These are phyloP conservation scores for Boletus insuetus DNA, from an alignment of 768 basidiomycete species.

Conservation along the genomic window DNA sequence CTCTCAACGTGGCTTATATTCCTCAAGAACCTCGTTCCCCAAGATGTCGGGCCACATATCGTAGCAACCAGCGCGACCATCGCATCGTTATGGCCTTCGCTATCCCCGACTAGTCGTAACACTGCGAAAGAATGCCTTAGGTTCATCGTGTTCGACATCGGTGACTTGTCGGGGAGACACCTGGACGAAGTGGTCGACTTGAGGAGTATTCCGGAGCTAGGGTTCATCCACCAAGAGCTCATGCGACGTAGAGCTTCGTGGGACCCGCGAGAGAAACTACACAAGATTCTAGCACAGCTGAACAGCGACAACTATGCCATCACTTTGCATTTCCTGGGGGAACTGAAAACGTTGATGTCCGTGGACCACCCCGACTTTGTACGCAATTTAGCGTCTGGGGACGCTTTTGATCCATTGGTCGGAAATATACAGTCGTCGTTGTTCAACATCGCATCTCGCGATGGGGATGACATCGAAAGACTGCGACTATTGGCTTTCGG, in stretches of 20 bases:
- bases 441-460: slow-evolving; percentile 68
- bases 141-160: slow-evolving; percentile 67
- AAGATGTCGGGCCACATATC: slow-evolving; percentile 79
- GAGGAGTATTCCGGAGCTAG: slow-evolving; percentile 65
- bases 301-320: slow-evolving; percentile 80
- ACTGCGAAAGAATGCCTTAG: slow-evolving; percentile 60
- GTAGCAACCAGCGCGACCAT: slow-evolving; percentile 87
- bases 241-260: slow-evolving; percentile 44
- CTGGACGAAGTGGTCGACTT: slow-evolving; percentile 82
- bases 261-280: slow-evolving; percentile 53
- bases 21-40: slow-evolving; percentile 58
- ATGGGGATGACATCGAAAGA: slow-evolving; percentile 70
- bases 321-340: slow-evolving; percentile 66
- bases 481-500: slow-evolving; percentile 76
- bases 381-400: slow-evolving; percentile 69
- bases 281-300: slow-evolving; percentile 69
- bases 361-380: slow-evolving; percentile 51
- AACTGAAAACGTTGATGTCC: slow-evolving; percentile 68
- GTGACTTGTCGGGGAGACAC: slow-evolving; percentile 48
- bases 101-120: slow-evolving; percentile 50
- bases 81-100: slow-evolving; percentile 69
- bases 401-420: slow-evolving; percentile 77
- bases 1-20: slow-evolving; percentile 80
- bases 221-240: slow-evolving; percentile 41
- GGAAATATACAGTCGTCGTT: slow-evolving; percentile 66